Evolutionary conservation across 202 grass and related monocot genomes (phyloP).

Genomic region (Setaria viridis): DNA sequence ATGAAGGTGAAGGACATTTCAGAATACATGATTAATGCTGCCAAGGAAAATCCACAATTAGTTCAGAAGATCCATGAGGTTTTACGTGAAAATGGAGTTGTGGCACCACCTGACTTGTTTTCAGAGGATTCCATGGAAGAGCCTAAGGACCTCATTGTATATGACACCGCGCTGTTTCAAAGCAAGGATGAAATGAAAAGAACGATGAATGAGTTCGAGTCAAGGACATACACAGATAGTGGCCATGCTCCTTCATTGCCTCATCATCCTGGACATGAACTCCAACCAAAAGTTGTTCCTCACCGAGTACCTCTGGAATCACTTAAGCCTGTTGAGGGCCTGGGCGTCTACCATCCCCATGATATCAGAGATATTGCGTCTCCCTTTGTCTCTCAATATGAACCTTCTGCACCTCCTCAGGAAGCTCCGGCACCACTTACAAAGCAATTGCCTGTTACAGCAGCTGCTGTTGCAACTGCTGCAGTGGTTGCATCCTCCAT

Average conservation of each 20-base stretch:
- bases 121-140: constrained; percentile 82
- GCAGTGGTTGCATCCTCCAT: constrained; percentile 96
- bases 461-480: constrained; percentile 96
- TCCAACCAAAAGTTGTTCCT: constrained; percentile 54
- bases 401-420: constrained; percentile 62
- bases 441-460: constrained; percentile 87
- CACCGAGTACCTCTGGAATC: constrained; percentile 48
- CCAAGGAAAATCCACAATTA: constrained; percentile 95
- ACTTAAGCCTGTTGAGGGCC: constrained; percentile 65
- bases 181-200: constrained; percentile 72
- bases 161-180: constrained; percentile 58
- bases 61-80: constrained; percentile 95
- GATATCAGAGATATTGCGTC: constrained; percentile 52
- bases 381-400: constrained; percentile 53
- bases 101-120: constrained; percentile 91
- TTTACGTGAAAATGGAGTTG: constrained; percentile 92
- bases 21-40: constrained; percentile 99
- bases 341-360: constrained; percentile 44
- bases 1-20: constrained; percentile 99
- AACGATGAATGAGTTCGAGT: constrained; percentile 57
- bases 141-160: constrained; percentile 63
- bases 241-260: constrained; percentile 68
- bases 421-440: constrained; percentile 53
- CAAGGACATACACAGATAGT: constrained; percentile 61
- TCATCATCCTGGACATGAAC: constrained; percentile 55